These are phyloP conservation scores for Apophysomyces variabilis DNA, from an alignment of 371 early-diverging fungal genomes.

Conservation along the genomic window DNA sequence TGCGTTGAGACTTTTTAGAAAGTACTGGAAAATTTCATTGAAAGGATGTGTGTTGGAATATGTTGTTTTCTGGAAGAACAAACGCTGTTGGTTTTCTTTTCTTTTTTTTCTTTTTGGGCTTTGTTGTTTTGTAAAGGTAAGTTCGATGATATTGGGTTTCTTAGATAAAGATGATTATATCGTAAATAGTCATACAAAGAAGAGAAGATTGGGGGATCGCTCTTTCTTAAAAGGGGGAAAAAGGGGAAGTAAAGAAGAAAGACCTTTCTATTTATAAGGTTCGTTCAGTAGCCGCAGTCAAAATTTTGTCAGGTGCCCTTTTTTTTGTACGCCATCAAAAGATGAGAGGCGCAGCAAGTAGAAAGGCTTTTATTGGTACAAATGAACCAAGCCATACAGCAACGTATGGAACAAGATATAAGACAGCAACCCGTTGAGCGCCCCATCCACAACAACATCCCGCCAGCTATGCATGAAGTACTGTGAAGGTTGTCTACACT, in stretches of 20 bases:
- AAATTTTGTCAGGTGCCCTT: not conserved
- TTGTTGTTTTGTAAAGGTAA: not conserved
- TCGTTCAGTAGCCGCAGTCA: not conserved
- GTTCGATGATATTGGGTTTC: not conserved
- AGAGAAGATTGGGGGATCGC: not conserved
- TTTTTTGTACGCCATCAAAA: not conserved
- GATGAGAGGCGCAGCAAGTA: constrained; percentile 4
- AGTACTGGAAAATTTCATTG: not conserved
- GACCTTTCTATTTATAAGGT: not conserved
- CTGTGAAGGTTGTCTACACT: constrained; percentile 27
- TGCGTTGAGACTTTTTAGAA: not conserved
- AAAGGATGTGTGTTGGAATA: not conserved
- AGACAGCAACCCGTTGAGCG: constrained; percentile 73
- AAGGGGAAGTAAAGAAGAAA: not conserved
- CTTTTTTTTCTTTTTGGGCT: not conserved
- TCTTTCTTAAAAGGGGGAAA: not conserved
- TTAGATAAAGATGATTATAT: too few relatives aligned
- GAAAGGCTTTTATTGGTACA: constrained; percentile 63
- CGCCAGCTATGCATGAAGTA: constrained; percentile 59
- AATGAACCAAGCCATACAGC: constrained; percentile 79
- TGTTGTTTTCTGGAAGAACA: too few relatives aligned
- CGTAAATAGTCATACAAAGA: not conserved
- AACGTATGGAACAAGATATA: constrained; percentile 88
- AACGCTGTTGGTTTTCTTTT: not conserved
- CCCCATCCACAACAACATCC: constrained; percentile 68